Evolutionary conservation across 2,329 filamentous ascomycete species (phyloP).

Genomic region (Xylaria sp.): DNA sequence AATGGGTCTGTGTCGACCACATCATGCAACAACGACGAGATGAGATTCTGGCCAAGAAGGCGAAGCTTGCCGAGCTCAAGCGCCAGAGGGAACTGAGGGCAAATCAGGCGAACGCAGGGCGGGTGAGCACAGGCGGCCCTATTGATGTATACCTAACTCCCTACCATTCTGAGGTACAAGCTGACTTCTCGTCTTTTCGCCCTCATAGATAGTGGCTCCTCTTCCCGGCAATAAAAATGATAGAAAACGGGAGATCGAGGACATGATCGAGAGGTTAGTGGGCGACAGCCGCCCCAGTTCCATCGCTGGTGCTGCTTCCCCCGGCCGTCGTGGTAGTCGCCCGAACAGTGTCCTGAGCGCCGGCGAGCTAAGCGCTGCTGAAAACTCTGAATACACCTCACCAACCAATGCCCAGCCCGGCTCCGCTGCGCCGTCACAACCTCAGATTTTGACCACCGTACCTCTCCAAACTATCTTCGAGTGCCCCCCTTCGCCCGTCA

Average conservation of each 20-base stretch:
- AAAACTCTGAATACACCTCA: constrained; percentile 65
- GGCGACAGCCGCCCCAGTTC: constrained; percentile 77
- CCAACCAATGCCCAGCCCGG: constrained; percentile 49
- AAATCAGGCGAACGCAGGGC: constrained; percentile 72
- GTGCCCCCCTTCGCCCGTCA: constrained; percentile 73
- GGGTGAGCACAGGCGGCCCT: constrained; percentile 70
- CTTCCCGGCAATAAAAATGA: constrained; percentile 71
- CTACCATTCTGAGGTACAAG: constrained; percentile 3
- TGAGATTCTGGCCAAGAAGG: constrained; percentile 96
- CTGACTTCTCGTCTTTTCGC: constrained; percentile 27
- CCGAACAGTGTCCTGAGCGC: constrained; percentile 87
- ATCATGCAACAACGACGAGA: constrained; percentile 83
- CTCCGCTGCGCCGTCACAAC: constrained; percentile 46
- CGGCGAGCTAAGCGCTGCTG: constrained; percentile 79
- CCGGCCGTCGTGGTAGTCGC: constrained; percentile 72
- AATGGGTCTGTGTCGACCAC: constrained; percentile 54
- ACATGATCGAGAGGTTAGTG: constrained; percentile 82
- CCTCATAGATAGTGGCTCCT: constrained; percentile 67
- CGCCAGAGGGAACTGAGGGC: constrained; percentile 84
- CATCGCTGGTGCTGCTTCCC: constrained; percentile 69
- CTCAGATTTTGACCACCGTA: constrained; percentile 75
- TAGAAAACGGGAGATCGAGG: constrained; percentile 80
- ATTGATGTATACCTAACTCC: constrained; percentile 67
- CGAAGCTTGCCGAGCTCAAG: constrained; percentile 95
- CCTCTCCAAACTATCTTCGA: constrained; percentile 81